phyloP scores from a whole-genome alignment of 495 filamentous ascomycete species.

The Darksidea phi region DNA sequence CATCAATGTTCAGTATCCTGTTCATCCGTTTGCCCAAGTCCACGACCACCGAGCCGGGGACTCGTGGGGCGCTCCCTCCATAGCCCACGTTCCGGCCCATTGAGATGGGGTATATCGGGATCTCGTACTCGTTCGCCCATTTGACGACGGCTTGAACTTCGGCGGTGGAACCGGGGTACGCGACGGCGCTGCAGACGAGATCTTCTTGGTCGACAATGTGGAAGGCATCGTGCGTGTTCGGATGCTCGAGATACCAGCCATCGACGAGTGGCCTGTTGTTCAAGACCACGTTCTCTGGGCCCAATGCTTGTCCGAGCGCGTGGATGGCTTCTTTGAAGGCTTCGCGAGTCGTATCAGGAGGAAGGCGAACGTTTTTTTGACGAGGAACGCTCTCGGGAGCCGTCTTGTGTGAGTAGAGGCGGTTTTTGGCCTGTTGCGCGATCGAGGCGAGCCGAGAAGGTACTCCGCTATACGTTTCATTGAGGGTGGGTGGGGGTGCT shows the following conservation, averaged over 20 bases:
- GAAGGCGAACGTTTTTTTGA: constrained; percentile 32
- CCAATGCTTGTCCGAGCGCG: constrained; percentile 45
- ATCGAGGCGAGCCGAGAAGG: constrained; percentile 6
- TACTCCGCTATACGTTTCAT: constrained; percentile 21
- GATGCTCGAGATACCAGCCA: constrained; percentile 57
- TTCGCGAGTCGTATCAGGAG: constrained; percentile 45
- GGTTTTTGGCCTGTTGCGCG: constrained; percentile 38
- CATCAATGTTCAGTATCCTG: constrained; percentile 54
- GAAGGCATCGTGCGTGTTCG: constrained; percentile 57
- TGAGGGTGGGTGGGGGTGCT: constrained; percentile 11
- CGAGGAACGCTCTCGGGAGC: constrained; percentile 41
- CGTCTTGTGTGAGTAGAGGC: constrained; percentile 44
- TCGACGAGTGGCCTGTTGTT: constrained; percentile 51
- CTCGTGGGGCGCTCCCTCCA: constrained; percentile 57
- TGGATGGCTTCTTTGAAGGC: constrained; percentile 45
- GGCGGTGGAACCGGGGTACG: constrained; percentile 43
- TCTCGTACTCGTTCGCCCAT: constrained; percentile 54
- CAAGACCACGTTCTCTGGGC: constrained; percentile 47
- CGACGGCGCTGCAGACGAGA: constrained; percentile 49
- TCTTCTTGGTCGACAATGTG: constrained; percentile 54
- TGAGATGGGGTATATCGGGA: constrained; percentile 57
- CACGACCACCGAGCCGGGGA: constrained; percentile 54
- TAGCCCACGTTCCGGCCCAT: constrained; percentile 58
- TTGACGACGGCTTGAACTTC: constrained; percentile 38
- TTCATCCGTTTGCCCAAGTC: constrained; percentile 59